Base-by-base conservation (phyloP, 352 stramenopile species). In the Pythium guiyangense region DNA sequence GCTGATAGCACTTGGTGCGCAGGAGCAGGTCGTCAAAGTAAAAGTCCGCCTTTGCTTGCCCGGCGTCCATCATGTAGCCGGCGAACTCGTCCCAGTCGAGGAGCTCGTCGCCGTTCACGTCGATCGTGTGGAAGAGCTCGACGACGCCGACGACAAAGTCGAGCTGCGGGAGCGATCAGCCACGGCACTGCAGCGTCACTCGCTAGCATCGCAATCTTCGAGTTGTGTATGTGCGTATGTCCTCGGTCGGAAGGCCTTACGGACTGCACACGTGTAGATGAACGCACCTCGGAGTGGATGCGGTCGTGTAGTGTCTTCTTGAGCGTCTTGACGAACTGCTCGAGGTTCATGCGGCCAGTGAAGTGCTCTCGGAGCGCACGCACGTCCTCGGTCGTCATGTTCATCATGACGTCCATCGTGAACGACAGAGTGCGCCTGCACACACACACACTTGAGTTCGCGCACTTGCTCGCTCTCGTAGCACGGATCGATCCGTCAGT, bases 81-180 rank as follows among this genome's bases (percentile, higher is more conserved):
- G 84, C 85, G 57, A 97, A 97, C 64, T 97, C 88, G 57, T 97
- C 87, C 88, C 88, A 97, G 55, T 96, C 88, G 54, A 96, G 67
- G 20, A 72, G 67, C 12, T 74, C 72, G 66, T 97, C 88, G 2
- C 87, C 88, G 45, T 97, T 96, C 54, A 96, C 82, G 61, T 97
- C 88, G 52, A 97, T 95, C 18, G 89, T 90, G 39, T 91, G 81
- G 66, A 96, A 97, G 34, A 97, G 77, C 40, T 97, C 84, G 49
- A 92, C 85, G 20, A 92, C 78, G 18, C 82, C 73, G 4, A 93
- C 78, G 5, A 94, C 79, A 69, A 96, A 92, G 58, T 92, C 77
- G 11, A 93, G 62, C 67, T 88, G 34, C 1, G 9, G 11, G 1
- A 20, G 11, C 39, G 3, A 20, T 18, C 42, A 37, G 31, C 31